A percentile compares a stretch with the other conserved stretches of the same genome.
phyloP scores from a whole-genome alignment of 495 filamentous ascomycete species.

The Penicillium verhagenii region DNA sequence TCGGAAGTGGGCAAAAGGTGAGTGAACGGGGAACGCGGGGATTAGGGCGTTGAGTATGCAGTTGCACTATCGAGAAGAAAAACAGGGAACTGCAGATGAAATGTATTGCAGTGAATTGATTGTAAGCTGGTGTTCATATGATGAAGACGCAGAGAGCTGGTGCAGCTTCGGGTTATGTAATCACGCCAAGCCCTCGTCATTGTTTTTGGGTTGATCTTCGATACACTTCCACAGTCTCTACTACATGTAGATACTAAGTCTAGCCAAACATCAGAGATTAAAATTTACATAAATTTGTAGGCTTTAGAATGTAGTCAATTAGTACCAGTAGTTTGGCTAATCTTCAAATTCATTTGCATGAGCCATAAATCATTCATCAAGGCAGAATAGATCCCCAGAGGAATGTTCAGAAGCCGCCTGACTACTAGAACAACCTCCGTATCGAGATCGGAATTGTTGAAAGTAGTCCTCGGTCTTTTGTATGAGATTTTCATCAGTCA shows the following conservation, averaged over 20 bases:
- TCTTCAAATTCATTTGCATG: no score
- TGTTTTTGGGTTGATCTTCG: conserved; percentile 11
- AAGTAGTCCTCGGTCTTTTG: conserved; percentile 29
- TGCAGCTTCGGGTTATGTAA: conserved; percentile 48
- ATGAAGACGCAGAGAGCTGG: conserved; percentile 42
- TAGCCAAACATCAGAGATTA: background rate
- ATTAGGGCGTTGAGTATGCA: background rate
- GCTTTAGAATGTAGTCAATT: no score
- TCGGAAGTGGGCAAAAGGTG: conserved; percentile 13
- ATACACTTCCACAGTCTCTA: background rate
- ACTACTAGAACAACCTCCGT: conserved; percentile 34
- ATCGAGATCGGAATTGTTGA: conserved; percentile 31
- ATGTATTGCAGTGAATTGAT: conserved; percentile 31
- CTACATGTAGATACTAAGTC: background rate
- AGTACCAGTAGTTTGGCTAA: no score
- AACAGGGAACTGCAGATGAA: conserved; percentile 25
- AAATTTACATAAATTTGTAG: no score
- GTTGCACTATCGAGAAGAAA: conserved; percentile 14
- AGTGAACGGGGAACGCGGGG: background rate
- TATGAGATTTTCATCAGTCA: conserved; percentile 13
- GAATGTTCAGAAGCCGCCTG: conserved; percentile 10
- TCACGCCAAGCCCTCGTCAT: conserved; percentile 29
- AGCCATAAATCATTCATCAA: background rate
- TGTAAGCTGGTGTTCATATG: conserved; percentile 39
- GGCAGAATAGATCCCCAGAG: conserved; percentile 36